phyloP scores from a whole-genome alignment of 148 eudicot genomes.

The Cornus kousa region DNA sequence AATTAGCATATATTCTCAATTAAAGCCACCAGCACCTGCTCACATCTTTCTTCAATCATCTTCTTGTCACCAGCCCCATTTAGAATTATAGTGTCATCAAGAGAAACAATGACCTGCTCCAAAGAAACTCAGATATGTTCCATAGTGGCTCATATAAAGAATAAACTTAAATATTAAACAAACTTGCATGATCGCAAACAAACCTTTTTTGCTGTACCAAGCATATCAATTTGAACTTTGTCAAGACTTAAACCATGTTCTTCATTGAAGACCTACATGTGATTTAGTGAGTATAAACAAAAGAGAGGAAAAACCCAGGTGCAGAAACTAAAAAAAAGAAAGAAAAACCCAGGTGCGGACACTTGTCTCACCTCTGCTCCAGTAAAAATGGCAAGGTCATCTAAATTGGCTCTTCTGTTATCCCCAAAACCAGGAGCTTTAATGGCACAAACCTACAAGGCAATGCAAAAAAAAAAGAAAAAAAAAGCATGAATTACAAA shows the following conservation, averaged over 20 bases:
- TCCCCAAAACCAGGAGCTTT: slow-evolving; percentile 99
- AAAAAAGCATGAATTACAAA: too few relatives aligned
- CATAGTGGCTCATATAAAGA: not conserved
- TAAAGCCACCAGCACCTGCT: slow-evolving; percentile 54
- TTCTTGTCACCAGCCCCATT: slow-evolving; percentile 88
- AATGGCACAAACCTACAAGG: slow-evolving; percentile 85
- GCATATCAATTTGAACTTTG: slow-evolving; percentile 69
- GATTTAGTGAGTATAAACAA: slow-evolving; percentile 11
- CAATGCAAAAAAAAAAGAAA: not conserved
- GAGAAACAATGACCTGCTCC: slow-evolving; percentile 72
- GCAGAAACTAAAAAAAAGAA: slow-evolving; percentile 11
- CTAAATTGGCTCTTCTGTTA: slow-evolving; percentile 80
- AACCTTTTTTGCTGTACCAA: slow-evolving; percentile 90
- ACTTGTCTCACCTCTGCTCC: slow-evolving; percentile 78
- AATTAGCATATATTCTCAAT: not conserved
- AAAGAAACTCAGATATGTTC: slow-evolving; percentile 14
- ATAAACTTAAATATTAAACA: not conserved
- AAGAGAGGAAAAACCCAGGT: not conserved
- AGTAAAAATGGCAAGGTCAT: slow-evolving; percentile 83
- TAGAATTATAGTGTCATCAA: slow-evolving; percentile 83
- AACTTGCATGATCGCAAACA: slow-evolving; percentile 17
- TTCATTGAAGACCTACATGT: slow-evolving; percentile 70
- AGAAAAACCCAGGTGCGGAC: not conserved
- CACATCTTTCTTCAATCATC: slow-evolving; percentile 89
- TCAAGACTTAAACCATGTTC: slow-evolving; percentile 70